Base-by-base conservation (phyloP, 78 protist genomes). In the Guillardia theta region DNA sequence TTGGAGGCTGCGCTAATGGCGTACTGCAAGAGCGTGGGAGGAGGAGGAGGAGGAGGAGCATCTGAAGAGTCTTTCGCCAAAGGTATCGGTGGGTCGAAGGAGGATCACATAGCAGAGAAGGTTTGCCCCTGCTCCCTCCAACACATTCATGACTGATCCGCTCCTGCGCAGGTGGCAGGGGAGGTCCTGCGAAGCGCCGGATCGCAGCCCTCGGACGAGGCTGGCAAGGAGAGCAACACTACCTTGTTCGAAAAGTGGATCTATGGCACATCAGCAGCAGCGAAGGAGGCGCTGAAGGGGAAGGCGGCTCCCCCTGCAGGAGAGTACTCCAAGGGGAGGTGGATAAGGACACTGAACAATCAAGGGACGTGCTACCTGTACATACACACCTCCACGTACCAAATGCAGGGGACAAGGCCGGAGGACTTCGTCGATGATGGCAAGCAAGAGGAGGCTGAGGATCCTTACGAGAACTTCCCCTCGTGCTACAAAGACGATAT, bases 1-100 rank as follows among this genome's bases (percentile, higher is more conserved):
- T 24, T 70, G 36, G 83, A 70, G 83, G 22, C n/a, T 4, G 83
- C 83, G 33, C 83, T 70, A 24, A 12, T 70, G 10, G 45, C n/a
- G 83, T 70, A 70, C 41, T 70, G 83, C 83, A 70, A 70, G 78
- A n/a, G n/a, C n/a, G n/a, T n/a, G n/a, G n/a, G n/a, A n/a, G n/a
- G n/a, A n/a, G n/a, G n/a, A n/a, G n/a, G n/a, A n/a, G n/a, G n/a
- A 53, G 12, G 12, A 53, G 18, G 33, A 53, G 62, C 62, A 53
- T 21, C 45, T 1, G 83, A 70, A 15, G 83, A 24, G 4, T 22
- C 36, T 24, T 70, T 70, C 41, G 83, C 83, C n/a, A 24, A 70
- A 33, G 83, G 83, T 6, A 24, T 70, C 21, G 83, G 83, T 10
- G 83, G 83, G n/a, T 36, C 83, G 46, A 70, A 70, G 41, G 83